Evolutionary conservation across 805 yeast species (phyloP), one percentile per base, ranked within the genome.

Genomic region (Blastobotrys peoriensis): DNA sequence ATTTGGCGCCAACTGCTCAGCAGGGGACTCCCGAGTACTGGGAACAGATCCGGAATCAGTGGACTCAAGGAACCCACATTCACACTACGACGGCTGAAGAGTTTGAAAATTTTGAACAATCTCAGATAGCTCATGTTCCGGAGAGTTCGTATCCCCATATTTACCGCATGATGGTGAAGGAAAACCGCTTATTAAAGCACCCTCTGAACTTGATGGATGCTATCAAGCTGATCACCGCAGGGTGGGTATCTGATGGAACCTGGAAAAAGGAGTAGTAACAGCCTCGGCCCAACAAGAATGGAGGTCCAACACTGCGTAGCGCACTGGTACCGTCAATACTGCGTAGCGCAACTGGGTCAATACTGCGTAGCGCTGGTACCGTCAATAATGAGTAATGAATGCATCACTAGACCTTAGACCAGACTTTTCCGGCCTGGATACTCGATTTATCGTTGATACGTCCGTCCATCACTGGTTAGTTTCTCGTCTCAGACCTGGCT

Each of bases 161-260:
- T 6, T 91, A 87, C 62, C 74, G 74, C 45, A 75, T 75, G 51
- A 67, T 91, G 54, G 83, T 89, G 21, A 76, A 81, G 36, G 81
- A 83, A 56, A 81, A 81, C 30, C 79, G 79, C 54, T 71, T 76
- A 4, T 70, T 91, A 55, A 81, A 78, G 55, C 69, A 69, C 45
- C 85, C 88, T 13, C 69, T 91, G 64, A 86, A 85, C 61, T 72
- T 91, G 55, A 70, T 69, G 46, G 95, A 87, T 60, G 78, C 84
- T 35, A 60, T 87, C 41, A 74, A 74, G 51, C 75, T 89, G 19
- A 74, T 89, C 35, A 79, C 86, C 55, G 76, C 83, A 3, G 96
- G 96, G 16, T 89, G 98, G 98, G 72, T 74, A 13, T 81, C 79
- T 48, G 78, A 78, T 18, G 86, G 81, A 41, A 76, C 78, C 52